A percentile compares a stretch with the other conserved stretches of the same genome.
These are phyloP conservation scores for Aschersonia sp. DNA, from an alignment of 2,329 filamentous ascomycete species.

Conservation along the genomic window DNA sequence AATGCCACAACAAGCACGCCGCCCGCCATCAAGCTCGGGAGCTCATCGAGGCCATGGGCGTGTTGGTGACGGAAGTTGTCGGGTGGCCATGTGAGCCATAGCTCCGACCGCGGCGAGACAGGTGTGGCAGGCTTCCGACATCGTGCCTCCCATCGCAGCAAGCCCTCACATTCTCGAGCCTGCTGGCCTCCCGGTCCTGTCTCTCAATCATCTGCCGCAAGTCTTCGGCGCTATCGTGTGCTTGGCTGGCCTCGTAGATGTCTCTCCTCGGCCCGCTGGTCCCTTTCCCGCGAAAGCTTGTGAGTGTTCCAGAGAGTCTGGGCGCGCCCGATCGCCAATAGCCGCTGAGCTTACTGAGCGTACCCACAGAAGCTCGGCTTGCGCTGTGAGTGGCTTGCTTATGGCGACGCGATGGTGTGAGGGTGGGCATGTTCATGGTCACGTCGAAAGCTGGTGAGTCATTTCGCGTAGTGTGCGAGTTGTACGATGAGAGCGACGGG, in stretches of 20 bases:
- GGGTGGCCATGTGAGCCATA: conserved; percentile 21
- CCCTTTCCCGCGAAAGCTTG: conserved; percentile 37
- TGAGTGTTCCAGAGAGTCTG: conserved; percentile 32
- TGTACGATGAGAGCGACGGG: conserved; percentile 65
- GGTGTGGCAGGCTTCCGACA: conserved; percentile 43
- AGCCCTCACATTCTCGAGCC: conserved; percentile 86
- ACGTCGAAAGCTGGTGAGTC: conserved; percentile 41
- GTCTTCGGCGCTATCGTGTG: conserved; percentile 72
- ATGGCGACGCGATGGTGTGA: conserved; percentile 35
- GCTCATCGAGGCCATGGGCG: conserved; percentile 20
- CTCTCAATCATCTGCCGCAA: conserved; percentile 65
- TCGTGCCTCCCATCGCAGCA: conserved; percentile 96
- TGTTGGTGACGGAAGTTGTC: conserved; percentile 19
- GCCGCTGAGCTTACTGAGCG: conserved; percentile 43
- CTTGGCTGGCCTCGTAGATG: conserved; percentile 47
- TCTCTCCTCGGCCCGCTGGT: conserved; percentile 26
- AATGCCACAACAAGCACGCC: background rate
- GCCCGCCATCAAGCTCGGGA: conserved; percentile 14
- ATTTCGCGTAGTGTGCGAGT: conserved; percentile 56
- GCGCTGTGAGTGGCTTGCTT: conserved; percentile 11
- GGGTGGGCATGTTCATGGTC: conserved; percentile 38
- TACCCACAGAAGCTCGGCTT: conserved; percentile 25
- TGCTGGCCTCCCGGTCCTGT: conserved; percentile 62
- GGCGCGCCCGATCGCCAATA: conserved; percentile 39
- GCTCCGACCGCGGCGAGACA: conserved; percentile 29